Evolutionary conservation across 495 filamentous ascomycete species (phyloP).

Genomic region (Friedmanniomyces simplex): DNA sequence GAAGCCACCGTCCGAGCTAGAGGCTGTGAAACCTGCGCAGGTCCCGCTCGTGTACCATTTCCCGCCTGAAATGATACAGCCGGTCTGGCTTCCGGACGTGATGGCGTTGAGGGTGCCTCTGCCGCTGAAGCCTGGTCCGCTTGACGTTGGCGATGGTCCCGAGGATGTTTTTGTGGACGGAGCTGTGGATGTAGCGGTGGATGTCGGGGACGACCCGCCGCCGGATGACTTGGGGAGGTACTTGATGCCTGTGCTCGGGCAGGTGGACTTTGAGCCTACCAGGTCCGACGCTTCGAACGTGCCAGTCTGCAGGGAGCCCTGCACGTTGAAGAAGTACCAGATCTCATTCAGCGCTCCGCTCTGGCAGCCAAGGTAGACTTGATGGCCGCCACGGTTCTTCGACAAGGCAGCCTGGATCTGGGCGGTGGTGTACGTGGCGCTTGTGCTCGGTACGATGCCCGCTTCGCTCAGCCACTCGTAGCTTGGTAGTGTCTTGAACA

Average conservation of each 20-base stretch:
- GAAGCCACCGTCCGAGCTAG: conserved; percentile 13
- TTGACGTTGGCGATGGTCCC: conserved; percentile 7
- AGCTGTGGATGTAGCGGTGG: conserved; percentile 9
- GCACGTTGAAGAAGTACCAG: conserved; percentile 78
- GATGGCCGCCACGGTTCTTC: conserved; percentile 46
- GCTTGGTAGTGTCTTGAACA: conserved; percentile 54
- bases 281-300: conserved; percentile 56
- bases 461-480: conserved; percentile 44
- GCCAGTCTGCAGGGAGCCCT: conserved; percentile 65
- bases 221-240: conserved; percentile 55
- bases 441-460: conserved; percentile 52
- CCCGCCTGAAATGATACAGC: conserved; percentile 60
- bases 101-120: conserved; percentile 49
- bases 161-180: conserved; percentile 9
- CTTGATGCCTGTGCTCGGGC: conserved; percentile 49
- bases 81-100: conserved; percentile 40
- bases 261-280: conserved; percentile 54
- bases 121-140: conserved; percentile 36
- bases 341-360: conserved; percentile 57
- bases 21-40: conserved; percentile 55
- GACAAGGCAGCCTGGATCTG: conserved; percentile 57
- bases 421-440: conserved; percentile 51
- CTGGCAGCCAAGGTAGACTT: conserved; percentile 59
- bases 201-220: conserved; percentile 6
- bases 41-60: conserved; percentile 61